Percentiles rank a stretch among this genome's conserved stretches.
phyloP scores from a whole-genome alignment of 371 early-diverging fungal genomes.

The Circinella minor region DNA sequence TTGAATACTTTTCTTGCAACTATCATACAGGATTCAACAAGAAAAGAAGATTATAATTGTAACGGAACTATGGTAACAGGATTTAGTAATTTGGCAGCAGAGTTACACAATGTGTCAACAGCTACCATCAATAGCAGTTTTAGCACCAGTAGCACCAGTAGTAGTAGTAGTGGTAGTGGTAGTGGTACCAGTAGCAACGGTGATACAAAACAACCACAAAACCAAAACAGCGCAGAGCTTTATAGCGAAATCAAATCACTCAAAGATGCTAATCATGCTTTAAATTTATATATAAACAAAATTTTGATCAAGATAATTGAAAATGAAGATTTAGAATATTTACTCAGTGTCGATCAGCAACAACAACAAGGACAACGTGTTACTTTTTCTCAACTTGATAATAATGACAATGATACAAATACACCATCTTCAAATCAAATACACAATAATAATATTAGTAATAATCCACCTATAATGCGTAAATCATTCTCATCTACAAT shows the following conservation, averaged over 20 bases:
- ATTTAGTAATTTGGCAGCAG: slow-evolving; percentile 54
- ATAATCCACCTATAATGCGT: not conserved
- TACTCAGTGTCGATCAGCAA: slow-evolving; percentile 28
- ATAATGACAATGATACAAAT: too few species aligned
- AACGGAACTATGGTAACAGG: not conserved
- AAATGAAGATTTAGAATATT: slow-evolving; percentile 27
- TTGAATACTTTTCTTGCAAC: too few species aligned
- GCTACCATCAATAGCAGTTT: too few species aligned
- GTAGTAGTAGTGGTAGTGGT: too few species aligned
- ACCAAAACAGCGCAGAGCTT: slow-evolving; percentile 30
- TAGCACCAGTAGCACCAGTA: too few species aligned
- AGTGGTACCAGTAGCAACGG: too few species aligned
- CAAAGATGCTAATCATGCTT: slow-evolving; percentile 64
- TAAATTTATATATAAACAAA: slow-evolving; percentile 69
- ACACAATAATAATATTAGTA: not conserved
- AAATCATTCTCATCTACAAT: slow-evolving; percentile 4
- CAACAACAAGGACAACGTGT: not conserved
- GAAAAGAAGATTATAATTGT: not conserved
- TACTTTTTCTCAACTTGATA: too few species aligned
- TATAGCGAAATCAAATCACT: slow-evolving; percentile 53
- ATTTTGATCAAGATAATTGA: slow-evolving; percentile 59
- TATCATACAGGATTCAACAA: not conserved
- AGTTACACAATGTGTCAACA: slow-evolving; percentile 49
- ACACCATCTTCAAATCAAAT: not conserved
- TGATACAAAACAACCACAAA: slow-evolving; percentile 15